phyloP scores from a whole-genome alignment of 192 early-diverging fungal species.

The Podila horticola region DNA sequence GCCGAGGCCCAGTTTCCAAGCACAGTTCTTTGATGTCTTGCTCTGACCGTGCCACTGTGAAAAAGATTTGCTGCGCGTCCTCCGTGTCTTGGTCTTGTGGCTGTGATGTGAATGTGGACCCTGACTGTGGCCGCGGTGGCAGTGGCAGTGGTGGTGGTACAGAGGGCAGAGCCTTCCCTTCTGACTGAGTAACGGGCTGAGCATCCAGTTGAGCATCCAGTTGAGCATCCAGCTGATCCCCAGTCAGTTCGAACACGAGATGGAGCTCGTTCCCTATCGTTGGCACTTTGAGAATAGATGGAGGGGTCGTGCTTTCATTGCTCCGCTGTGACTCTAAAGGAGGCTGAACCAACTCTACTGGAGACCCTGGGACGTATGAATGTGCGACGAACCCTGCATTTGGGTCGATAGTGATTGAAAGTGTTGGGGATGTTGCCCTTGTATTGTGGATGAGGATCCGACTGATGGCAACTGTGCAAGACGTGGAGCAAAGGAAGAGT shows the following conservation, averaged over 20 bases:
- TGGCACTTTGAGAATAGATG: neutral
- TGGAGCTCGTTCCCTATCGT: neutral
- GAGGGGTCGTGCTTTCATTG: neutral
- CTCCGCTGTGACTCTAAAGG: neutral
- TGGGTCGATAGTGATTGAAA: neutral
- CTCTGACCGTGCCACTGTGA: constrained; percentile 30
- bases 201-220: neutral
- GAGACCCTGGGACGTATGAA: no score
- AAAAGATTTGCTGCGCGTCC: constrained; percentile 22
- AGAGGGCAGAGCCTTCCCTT: neutral
- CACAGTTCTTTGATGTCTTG: constrained; percentile 23
- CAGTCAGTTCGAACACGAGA: neutral
- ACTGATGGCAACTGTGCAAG: neutral
- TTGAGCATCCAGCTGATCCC: neutral
- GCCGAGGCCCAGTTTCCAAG: constrained; percentile 10
- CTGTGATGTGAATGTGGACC: neutral
- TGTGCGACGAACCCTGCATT: neutral
- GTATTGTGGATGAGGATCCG: neutral
- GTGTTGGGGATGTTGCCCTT: neutral
- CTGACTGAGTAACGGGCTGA: neutral
- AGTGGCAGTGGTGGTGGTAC: neutral
- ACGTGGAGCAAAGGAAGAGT: no score
- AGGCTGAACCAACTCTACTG: neutral
- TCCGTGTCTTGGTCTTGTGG: constrained; percentile 5
- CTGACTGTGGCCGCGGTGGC: neutral